These are phyloP conservation scores for Herpetospermum pedunculosum DNA, from an alignment of 306 rosid species.

Conservation along the genomic window DNA sequence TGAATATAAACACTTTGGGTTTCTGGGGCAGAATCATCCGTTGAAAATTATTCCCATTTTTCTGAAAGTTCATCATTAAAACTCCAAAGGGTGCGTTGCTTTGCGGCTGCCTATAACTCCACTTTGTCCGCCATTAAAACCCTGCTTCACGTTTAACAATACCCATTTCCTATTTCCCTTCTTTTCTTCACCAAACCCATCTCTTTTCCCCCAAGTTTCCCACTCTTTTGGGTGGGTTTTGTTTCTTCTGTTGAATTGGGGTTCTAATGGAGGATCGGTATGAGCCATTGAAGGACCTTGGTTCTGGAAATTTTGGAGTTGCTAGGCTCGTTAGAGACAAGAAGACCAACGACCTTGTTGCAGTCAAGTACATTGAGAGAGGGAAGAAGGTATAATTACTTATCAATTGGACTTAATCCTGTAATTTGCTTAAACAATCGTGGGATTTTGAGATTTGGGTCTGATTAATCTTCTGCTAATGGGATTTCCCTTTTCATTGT, in stretches of 20 bases:
- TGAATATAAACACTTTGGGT: too few species aligned
- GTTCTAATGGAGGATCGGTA: slow-evolving; percentile 61
- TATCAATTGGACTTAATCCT: neutral
- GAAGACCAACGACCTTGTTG: slow-evolving; percentile 70
- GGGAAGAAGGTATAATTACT: slow-evolving; percentile 53
- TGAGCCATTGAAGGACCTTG: slow-evolving; percentile 68
- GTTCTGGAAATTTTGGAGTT: slow-evolving; percentile 83
- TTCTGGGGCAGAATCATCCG: too few species aligned
- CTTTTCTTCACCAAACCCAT: neutral
- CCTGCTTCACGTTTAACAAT: neutral
- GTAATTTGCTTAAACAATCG: neutral
- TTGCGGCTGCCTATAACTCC: neutral
- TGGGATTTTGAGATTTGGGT: neutral
- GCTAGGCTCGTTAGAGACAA: slow-evolving; percentile 75
- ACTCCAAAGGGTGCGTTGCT: neutral
- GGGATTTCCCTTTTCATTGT: neutral
- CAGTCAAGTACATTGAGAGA: slow-evolving; percentile 80
- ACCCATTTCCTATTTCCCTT: neutral
- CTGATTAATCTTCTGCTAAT: neutral
- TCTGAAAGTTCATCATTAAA: neutral
- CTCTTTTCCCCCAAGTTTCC: neutral
- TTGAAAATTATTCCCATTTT: neutral
- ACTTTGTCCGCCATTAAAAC: neutral
- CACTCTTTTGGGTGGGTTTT: neutral
- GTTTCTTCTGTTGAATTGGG: slow-evolving; percentile 10